Base-by-base conservation (phyloP, 2,329 filamentous ascomycete species). In the Chaetomiaceae sp. region DNA sequence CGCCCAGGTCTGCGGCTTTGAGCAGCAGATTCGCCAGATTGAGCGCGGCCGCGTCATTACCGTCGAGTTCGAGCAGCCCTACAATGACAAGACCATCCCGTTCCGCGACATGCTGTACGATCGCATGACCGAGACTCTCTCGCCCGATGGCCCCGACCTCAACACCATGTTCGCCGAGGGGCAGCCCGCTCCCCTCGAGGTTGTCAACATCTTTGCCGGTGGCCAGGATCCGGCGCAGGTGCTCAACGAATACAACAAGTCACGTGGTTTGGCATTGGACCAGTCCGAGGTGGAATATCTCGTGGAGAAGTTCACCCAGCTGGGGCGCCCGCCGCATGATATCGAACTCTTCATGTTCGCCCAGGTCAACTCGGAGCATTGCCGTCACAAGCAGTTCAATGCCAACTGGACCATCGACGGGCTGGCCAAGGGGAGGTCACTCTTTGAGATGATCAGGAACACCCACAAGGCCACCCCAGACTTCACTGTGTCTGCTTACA, bases 261-360 rank as follows among this genome's bases (percentile, higher is more conserved):
- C 84, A 58, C 81, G 89, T 52, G 93, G 93, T 2, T 78, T 99
- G 56, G 91, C 89, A 16, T 78, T 99, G 52, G 92, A 97, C 66
- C 77, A 83, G 48, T 62, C 85, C 8, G 91, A 99, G 67, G 95
- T 97, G 67, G 85, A 95, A 53, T 97, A 99, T 65, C 77, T 99
- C 34, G 88, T 96, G n/a, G 83, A 90, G 59, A 85, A 85, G 37
- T 93, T 89, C 69, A 82, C 81, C 5, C 74, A 82, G 33, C 78
- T 83, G 16, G 79, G 82, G 55, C 74, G 83, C 33, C 73, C 79
- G 43, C 89, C 89, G 1, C 85, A 90, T 54, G 93, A 97, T 66
- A 88, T 97, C 39, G 93, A 99, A 72, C 78, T 97, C 19, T 97
- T 97, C 77, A 97, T 97, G 93, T 99, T 97, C 68, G 92, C 92